Conservation (phyloP, 805 yeast species). For the Zygosaccharomyces bailii region DNA sequence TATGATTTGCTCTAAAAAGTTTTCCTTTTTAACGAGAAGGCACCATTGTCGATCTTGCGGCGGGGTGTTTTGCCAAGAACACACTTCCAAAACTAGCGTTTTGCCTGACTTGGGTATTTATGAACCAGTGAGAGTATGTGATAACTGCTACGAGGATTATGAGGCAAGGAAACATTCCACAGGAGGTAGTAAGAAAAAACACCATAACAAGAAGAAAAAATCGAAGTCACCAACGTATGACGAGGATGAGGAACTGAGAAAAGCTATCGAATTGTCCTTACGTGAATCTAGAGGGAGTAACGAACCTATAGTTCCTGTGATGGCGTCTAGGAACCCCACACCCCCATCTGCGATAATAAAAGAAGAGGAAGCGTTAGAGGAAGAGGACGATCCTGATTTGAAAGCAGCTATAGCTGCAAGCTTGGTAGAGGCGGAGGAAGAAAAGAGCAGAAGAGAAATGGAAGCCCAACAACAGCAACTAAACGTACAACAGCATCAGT, state of each 20-base stretch:
- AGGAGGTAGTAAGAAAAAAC: slow-evolving; percentile 18
- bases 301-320: slow-evolving; percentile 33
- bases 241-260: slow-evolving; percentile 72
- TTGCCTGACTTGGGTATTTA: slow-evolving; percentile 81
- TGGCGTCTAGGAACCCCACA: slow-evolving; percentile 12
- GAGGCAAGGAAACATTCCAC: slow-evolving; percentile 36
- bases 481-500: slow-evolving; percentile 10
- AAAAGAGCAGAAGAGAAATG: slow-evolving; percentile 29
- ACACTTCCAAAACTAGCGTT: slow-evolving; percentile 69
- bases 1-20: slow-evolving; percentile 83
- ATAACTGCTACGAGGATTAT: slow-evolving; percentile 72
- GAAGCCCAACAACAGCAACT: slow-evolving; percentile 11
- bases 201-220: slow-evolving; percentile 25
- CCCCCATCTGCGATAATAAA: slow-evolving; percentile 4
- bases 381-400: slow-evolving; percentile 81
- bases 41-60: slow-evolving; percentile 98
- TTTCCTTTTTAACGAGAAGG: slow-evolving; percentile 79
- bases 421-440: slow-evolving; percentile 61
- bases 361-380: slow-evolving; percentile 46
- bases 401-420: slow-evolving; percentile 94
- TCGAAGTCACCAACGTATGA: slow-evolving; percentile 42
- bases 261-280: slow-evolving; percentile 76
- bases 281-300: slow-evolving; percentile 43
- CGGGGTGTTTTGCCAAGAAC: slow-evolving; percentile 83
- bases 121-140: slow-evolving; percentile 91